Percentiles rank a stretch among this genome's conserved stretches.
These are phyloP conservation scores for Penicillium sp. DNA, from an alignment of 2,329 filamentous ascomycete species.

Conservation along the genomic window DNA sequence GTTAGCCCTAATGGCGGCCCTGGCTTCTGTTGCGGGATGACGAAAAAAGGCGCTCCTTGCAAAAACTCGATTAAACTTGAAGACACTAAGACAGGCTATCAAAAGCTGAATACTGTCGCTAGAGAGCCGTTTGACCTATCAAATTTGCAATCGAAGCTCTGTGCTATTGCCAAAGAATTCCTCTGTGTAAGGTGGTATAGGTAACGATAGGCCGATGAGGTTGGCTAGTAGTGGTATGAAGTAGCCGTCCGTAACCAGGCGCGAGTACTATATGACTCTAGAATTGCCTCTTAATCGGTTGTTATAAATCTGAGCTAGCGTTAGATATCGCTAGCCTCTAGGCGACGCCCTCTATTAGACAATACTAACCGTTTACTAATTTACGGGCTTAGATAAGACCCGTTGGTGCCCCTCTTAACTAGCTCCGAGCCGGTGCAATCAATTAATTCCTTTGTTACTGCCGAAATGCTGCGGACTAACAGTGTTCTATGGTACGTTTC, in stretches of 20 bases:
- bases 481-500: too few relatives aligned
- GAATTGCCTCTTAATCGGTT: too few relatives aligned
- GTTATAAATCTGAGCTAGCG: too few relatives aligned
- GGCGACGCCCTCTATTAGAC: too few relatives aligned
- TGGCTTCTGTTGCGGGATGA: not conserved
- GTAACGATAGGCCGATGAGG: not conserved
- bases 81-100: not conserved
- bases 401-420: too few relatives aligned
- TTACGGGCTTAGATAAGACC: too few relatives aligned
- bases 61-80: not conserved
- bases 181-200: conserved; percentile 2
- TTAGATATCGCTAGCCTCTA: too few relatives aligned
- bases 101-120: not conserved
- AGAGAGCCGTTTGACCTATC: not conserved
- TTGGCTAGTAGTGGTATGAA: conserved; percentile 3
- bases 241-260: not conserved
- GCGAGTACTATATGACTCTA: not conserved
- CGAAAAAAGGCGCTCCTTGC: not conserved
- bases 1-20: too few relatives aligned
- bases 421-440: too few relatives aligned
- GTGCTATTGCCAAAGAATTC: not conserved
- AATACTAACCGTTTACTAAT: too few relatives aligned
- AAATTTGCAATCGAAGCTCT: not conserved
- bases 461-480: too few relatives aligned
- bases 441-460: too few relatives aligned